Conservation (phyloP, 495 filamentous ascomycete species). For the Xanthoparmelia taractica region DNA sequence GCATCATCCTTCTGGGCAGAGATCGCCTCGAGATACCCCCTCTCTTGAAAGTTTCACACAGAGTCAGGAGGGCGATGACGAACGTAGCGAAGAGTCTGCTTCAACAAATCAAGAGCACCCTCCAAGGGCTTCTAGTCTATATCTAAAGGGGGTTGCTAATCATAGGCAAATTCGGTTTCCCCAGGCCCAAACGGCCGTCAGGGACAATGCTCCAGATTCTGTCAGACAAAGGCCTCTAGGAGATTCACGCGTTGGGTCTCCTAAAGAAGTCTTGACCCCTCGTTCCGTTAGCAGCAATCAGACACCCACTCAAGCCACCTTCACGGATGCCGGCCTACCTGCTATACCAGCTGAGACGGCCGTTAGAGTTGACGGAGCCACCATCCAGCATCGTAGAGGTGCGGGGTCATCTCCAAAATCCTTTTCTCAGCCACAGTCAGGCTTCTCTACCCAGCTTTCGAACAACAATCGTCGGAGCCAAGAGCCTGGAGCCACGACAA, state of each 20-base stretch:
- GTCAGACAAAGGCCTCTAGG: conserved; percentile 3
- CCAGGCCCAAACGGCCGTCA: background rate
- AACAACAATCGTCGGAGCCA: background rate
- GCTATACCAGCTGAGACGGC: conserved; percentile 2
- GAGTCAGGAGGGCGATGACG: conserved; percentile 24
- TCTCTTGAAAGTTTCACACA: conserved; percentile 22
- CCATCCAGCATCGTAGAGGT: background rate
- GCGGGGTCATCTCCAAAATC: conserved; percentile 1
- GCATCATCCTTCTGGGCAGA: background rate
- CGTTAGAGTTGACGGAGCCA: background rate
- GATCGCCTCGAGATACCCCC: conserved; percentile 9
- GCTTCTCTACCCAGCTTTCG: background rate
- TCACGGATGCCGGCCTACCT: conserved; percentile 12
- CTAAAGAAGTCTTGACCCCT: conserved; percentile 17
- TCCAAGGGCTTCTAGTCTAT: conserved; percentile 13
- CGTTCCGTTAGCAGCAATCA: conserved; percentile 20
- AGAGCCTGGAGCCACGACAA: background rate
- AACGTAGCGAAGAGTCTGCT: conserved; percentile 21
- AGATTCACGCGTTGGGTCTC: conserved; percentile 10
- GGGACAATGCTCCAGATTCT: conserved; percentile 8
- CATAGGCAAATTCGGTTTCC: conserved; percentile 9
- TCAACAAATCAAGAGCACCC: conserved; percentile 8
- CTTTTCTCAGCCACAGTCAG: background rate
- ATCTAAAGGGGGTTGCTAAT: conserved; percentile 1
- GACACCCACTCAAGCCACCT: conserved; percentile 24